These are phyloP conservation scores for Baffinella frigidus DNA, from an alignment of 208 protist species.

Conservation along the genomic window DNA sequence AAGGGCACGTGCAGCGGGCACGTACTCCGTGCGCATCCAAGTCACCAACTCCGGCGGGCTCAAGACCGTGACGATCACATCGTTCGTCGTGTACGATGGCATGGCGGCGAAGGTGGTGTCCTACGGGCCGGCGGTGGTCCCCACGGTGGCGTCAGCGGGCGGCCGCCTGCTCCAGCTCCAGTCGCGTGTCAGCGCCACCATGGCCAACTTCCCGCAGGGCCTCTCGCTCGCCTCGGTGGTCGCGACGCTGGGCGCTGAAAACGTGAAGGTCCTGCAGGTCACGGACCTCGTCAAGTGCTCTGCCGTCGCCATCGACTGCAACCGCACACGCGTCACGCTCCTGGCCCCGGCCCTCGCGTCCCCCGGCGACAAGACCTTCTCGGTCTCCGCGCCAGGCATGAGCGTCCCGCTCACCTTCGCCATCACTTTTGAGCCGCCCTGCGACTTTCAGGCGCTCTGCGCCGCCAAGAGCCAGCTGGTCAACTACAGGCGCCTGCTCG, in stretches of 20 bases:
- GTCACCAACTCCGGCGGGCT: too few species aligned
- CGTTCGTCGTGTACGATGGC: too few species aligned
- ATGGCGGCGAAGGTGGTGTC: too few species aligned
- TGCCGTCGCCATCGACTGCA: neutral
- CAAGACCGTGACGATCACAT: too few species aligned
- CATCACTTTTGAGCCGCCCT: neutral
- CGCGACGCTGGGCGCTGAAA: neutral
- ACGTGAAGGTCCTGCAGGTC: neutral
- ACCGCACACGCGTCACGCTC: neutral
- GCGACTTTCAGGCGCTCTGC: neutral
- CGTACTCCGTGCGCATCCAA: too few species aligned
- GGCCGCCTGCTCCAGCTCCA: neutral
- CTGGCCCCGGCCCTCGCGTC: neutral
- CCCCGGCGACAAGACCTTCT: neutral
- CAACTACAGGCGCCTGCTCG: neutral
- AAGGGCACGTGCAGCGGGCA: too few species aligned
- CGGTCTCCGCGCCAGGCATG: neutral
- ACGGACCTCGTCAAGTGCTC: neutral
- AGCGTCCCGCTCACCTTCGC: neutral
- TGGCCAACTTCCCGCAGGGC: neutral
- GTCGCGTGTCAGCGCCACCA: neutral
- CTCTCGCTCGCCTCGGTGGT: neutral
- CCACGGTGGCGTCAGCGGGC: too few species aligned
- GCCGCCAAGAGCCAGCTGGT: neutral
- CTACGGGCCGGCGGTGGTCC: too few species aligned